A percentile compares a stretch with the other conserved stretches of the same genome.
These are phyloP conservation scores for Populus tomentosa DNA, from an alignment of 441 rosid species.

Conservation along the genomic window DNA sequence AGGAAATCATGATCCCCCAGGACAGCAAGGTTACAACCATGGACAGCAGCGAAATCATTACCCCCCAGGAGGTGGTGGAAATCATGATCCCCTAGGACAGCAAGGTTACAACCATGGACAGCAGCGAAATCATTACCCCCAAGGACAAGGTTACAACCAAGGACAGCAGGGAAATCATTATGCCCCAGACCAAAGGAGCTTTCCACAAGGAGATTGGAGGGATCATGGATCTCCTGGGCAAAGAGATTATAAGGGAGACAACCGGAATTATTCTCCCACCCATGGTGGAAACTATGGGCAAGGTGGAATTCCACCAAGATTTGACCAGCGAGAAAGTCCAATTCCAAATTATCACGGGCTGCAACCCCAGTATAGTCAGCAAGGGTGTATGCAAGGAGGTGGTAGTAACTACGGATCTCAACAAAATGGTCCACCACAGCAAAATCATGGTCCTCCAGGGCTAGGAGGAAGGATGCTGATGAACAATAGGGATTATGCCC, in stretches of 20 bases:
- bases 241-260: slow-evolving; percentile 32
- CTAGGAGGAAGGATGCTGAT: slow-evolving; percentile 27
- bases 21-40: background rate
- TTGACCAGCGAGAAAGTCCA: too few species aligned
- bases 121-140: background rate
- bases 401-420: too few species aligned
- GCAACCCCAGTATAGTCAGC: slow-evolving; percentile 8
- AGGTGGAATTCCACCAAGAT: slow-evolving; percentile 9
- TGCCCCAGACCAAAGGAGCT: slow-evolving; percentile 16
- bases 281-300: slow-evolving; percentile 25
- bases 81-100: background rate
- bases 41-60: background rate
- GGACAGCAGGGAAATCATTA: background rate
- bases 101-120: background rate
- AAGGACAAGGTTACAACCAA: background rate
- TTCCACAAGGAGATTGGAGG: slow-evolving; percentile 16
- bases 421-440: too few species aligned
- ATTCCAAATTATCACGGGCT: too few species aligned
- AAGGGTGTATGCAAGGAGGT: slow-evolving; percentile 1
- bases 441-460: slow-evolving; percentile 32
- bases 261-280: slow-evolving; percentile 29
- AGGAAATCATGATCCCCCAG: background rate
- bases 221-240: slow-evolving; percentile 23
- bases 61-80: background rate
- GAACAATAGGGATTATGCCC: slow-evolving; percentile 23